Base-by-base conservation (phyloP, 2,329 filamentous ascomycete species). In the Ceratocystis albifundus region DNA sequence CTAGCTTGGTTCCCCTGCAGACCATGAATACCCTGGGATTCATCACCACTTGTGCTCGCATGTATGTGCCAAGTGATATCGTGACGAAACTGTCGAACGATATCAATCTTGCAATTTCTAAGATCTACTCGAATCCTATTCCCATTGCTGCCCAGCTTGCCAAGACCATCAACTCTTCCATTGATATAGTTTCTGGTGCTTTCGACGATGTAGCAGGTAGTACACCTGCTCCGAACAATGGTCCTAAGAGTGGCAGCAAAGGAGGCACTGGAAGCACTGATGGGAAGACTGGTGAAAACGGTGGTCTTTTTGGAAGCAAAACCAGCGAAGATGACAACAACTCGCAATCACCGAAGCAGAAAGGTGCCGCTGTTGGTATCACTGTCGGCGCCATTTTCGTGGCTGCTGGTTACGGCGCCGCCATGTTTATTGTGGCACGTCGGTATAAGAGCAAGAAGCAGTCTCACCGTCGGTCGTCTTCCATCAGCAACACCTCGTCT, bases 401-500 rank as follows among this genome's bases (percentile, higher is more conserved):
- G 72, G 90, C 89, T 53, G 88, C 87, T 63, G 86, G 90, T n/a
- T 96, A 96, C 71, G 92, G 91, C 73, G 89, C 88, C 12, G 91
- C 90, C 74, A 96, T 96, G 92, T 93, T 96, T 79, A 86, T 94
- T 72, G 85, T 96, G 70, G 92, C 92, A 62, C 87, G 91, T 69
- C 84, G 92, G 68, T 96, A 96, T 82, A 90, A 92, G 81, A 87
- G 88, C 78, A 90, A 88, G 82, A 88, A 85, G 77, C 84, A 88
- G 74, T 79, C 84, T 63, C 89, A 95, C 77, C 83, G 86, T 72
- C 88, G 90, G 68, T 81, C 87, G 64, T 90, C 85, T 80, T 95
- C 90, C 59, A 77, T 93, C 69, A 81, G 80, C 62, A 81, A 79
- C 70, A 77, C 73, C 71, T 76, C 78, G 1, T 80, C 80, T 1